phyloP scores from a whole-genome alignment of 257 asterid species.

The Solanum pimpinellifolium region DNA sequence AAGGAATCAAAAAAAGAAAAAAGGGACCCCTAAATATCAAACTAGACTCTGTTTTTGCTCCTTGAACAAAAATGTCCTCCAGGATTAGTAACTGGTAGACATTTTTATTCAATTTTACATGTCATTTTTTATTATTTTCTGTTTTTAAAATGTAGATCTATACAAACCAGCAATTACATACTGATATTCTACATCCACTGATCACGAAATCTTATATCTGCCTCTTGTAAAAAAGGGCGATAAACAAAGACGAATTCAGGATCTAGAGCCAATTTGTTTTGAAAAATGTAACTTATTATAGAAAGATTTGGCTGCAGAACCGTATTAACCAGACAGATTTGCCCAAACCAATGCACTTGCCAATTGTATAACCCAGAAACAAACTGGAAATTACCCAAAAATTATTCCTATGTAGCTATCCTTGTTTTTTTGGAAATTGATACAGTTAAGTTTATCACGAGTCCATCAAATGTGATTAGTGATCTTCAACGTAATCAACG shows the following conservation, averaged over 20 bases:
- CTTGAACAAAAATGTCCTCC: background rate
- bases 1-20: background rate
- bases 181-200: background rate
- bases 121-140: background rate
- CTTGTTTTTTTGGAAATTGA: no score
- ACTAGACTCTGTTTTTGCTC: background rate
- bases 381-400: background rate
- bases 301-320: background rate
- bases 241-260: background rate
- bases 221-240: background rate
- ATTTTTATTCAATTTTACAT: background rate
- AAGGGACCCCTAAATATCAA: background rate
- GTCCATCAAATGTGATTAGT: background rate
- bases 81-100: background rate
- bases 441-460: background rate
- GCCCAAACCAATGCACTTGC: background rate
- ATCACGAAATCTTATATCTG: background rate
- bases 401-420: background rate
- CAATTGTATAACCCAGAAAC: background rate
- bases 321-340: background rate
- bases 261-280: background rate
- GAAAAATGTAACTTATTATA: no score
- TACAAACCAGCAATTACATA: background rate
- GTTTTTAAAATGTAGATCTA: background rate
- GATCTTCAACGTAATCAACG: background rate